A percentile compares a stretch with the other conserved stretches of the same genome.
These are phyloP conservation scores for Mucor piriformis DNA, from an alignment of 371 early-diverging fungal species.

Conservation along the genomic window DNA sequence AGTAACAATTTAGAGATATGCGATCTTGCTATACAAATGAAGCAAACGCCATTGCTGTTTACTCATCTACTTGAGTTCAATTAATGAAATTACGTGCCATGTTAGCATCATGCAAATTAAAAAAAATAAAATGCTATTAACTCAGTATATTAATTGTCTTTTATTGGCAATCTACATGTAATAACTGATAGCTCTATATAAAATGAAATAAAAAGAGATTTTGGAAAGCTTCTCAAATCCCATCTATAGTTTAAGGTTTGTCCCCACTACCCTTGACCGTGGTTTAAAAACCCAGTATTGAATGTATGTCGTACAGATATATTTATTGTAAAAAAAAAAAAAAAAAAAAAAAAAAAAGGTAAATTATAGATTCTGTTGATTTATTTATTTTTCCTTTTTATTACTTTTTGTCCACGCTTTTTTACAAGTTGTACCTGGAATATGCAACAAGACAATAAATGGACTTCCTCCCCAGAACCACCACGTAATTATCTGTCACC, in stretches of 20 bases:
- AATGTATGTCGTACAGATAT: neutral
- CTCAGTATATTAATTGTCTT: no score
- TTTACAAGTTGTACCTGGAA: conserved; percentile 6
- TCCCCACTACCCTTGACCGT: neutral
- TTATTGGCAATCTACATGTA: no score
- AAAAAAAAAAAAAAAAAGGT: neutral
- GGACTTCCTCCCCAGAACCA: conserved; percentile 32
- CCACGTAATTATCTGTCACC: conserved; percentile 34
- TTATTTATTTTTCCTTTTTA: conserved; percentile 3
- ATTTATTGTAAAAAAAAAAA: neutral
- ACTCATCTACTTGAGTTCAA: no score
- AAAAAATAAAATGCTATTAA: no score
- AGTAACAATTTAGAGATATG: no score
- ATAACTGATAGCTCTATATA: no score
- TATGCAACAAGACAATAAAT: conserved; percentile 32
- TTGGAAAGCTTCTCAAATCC: no score
- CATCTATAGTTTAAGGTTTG: neutral
- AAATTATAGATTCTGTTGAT: neutral
- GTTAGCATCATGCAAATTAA: no score
- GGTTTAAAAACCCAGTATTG: neutral
- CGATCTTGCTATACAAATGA: no score
- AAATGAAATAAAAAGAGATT: no score
- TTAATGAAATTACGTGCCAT: no score
- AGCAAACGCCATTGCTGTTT: no score
- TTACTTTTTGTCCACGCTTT: conserved; percentile 4